Evolutionary conservation across 1,139 yeast species (phyloP), one percentile per base, ranked within the genome.

Genomic region (Debaryomyces nepalensis): DNA sequence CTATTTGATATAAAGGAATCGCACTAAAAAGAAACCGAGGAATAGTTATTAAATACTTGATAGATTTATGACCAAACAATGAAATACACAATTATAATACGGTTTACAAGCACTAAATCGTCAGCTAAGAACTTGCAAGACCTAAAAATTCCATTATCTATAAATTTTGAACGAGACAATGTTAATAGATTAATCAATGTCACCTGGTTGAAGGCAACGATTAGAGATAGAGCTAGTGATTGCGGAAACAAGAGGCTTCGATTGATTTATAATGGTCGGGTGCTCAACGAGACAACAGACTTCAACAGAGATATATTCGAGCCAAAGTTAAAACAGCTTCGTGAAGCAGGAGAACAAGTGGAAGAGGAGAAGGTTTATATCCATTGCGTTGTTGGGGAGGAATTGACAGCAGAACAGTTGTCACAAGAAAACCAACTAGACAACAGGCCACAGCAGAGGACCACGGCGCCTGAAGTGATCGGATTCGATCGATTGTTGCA

Each of bases 401-500:
- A 70, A 20, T 59, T 89, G 42, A 71, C 79, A 0, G 59, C 67
- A 0, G 75, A 70, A n/a, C 89, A 87, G 56, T 63, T 89, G 31
- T 73, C 69, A 1, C 70, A 79, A 41, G 96, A 88, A 53, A 82
- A 77, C 43, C 77, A 75, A 44, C 52, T 80, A 44, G 95, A 86
- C 54, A 74, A 73, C 39, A 54, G 59, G 36, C 74, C 72, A 0
- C 77, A 73, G 51, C 77, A 74, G 21, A 70, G 70, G 18, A 75
- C 84, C 1, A 77, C 86, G 0, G 59, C 66, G 2, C 90, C 93
- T 1, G 89, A 87, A 37, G 87, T 87, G 5, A 78, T 85, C 9
- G 97, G 97, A 3, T 88, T 90, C 61, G 97, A 90, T 62, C 67
- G 97, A 37, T 70, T 90, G 43, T 72, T 91, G 22, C 81, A 81